A percentile compares a stretch with the other conserved stretches of the same genome.
phyloP scores from a whole-genome alignment of 2,329 filamentous ascomycete genomes.

The Arachnopeziza araneosa region DNA sequence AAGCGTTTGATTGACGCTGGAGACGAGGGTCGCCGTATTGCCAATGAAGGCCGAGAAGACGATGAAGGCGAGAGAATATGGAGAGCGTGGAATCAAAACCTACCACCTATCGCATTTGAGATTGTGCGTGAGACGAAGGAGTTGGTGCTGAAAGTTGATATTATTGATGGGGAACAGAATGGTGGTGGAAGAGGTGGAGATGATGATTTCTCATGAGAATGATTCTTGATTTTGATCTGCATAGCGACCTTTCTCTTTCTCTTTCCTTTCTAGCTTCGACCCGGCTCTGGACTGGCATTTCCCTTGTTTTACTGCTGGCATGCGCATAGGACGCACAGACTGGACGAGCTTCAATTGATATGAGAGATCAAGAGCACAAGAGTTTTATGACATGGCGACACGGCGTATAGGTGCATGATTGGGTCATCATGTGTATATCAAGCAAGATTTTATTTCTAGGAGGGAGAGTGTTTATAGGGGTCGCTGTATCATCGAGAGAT shows the following conservation, averaged over 20 bases:
- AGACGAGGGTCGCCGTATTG: constrained; percentile 55
- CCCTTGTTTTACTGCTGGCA: not conserved
- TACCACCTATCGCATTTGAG: constrained; percentile 83
- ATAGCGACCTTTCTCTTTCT: not conserved
- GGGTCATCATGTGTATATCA: not conserved
- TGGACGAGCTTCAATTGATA: not conserved
- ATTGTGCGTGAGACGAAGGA: constrained; percentile 79
- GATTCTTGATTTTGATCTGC: not conserved
- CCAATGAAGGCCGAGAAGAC: constrained; percentile 45
- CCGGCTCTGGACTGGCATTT: not conserved
- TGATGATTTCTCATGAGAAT: constrained; percentile 28
- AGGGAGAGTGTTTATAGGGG: not conserved
- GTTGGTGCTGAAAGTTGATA: constrained; percentile 47
- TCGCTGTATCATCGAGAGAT: not conserved
- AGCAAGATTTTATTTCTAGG: not conserved
- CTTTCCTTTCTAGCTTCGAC: not conserved
- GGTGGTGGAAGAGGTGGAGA: constrained; percentile 13
- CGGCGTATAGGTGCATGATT: not conserved
- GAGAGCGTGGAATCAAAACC: constrained; percentile 60
- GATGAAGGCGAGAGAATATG: constrained; percentile 49
- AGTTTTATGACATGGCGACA: not conserved
- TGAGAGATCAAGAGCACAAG: not conserved
- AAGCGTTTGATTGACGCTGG: constrained; percentile 60
- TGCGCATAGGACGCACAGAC: not conserved
- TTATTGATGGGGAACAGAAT: constrained; percentile 24